Base-by-base conservation (phyloP, 495 filamentous ascomycete species). In the Annulohypoxylon stygium region DNA sequence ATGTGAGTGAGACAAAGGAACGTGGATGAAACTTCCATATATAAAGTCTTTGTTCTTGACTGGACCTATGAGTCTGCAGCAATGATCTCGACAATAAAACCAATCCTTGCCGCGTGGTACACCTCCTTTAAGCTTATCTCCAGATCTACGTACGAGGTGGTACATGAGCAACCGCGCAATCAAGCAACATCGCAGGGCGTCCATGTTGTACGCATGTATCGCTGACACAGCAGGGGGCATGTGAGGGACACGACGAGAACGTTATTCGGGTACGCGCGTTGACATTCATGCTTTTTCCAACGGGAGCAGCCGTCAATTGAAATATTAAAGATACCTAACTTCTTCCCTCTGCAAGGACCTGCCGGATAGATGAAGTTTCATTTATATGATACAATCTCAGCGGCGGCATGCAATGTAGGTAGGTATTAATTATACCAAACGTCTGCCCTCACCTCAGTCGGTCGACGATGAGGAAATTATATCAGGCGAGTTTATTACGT, bases 231-330 rank as follows among this genome's bases (percentile, higher is more conserved):
- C 51, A 55, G 34, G 34, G 47, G 23, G 30, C 50, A 16, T 47
- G 34, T 10, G 4, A 14, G 59, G 55, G 60, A 4, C 61, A 73
- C 65, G 14, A 48, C 54, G 61, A 60, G n/a, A 69, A 69, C 26
- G 23, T 20, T 30, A 0, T 23, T 39, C 61, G 61, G 61, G 30
- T 23, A 11, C 16, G 20, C 23, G 23, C 48, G 43, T 33, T 57
- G 43, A 10, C 37, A 30, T 48, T 53, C 14, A 55, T 55, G 30
- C 34, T 55, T 55, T 30, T 30, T 14, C 12, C 26, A 23, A 18
- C 54, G 47, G 61, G 30, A 57, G 33, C 39, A 26, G 26, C 45
- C 51, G 16, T 64, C 4, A 20, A 23, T 16, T 1, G 4, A 33
- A 41, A 47, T 2, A 41, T 18, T 60, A 47, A n/a, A n/a, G n/a